Percentiles rank a stretch among this genome's conserved stretches.
These are phyloP conservation scores for Mortierella hygrophila DNA, from an alignment of 192 early-diverging fungal genomes.

Conservation along the genomic window DNA sequence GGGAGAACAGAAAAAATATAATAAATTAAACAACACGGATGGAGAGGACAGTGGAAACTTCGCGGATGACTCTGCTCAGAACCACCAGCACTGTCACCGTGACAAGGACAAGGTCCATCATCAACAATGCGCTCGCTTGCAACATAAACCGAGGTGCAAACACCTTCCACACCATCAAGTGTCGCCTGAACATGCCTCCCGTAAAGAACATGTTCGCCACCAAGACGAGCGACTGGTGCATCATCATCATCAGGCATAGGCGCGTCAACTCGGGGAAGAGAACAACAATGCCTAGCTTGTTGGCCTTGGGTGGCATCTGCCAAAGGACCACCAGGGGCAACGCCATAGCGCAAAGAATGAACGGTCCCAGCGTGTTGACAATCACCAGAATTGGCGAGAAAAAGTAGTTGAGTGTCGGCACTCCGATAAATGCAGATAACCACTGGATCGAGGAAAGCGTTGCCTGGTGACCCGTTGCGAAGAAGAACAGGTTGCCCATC, in stretches of 20 bases:
- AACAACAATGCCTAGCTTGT: conserved; percentile 54
- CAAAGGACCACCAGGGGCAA: conserved; percentile 73
- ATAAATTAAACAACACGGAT: conserved; percentile 35
- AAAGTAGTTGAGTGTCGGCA: conserved; percentile 77
- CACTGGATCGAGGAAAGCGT: conserved; percentile 93
- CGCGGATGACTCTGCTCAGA: conserved; percentile 33
- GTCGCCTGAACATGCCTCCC: conserved; percentile 77
- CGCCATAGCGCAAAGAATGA: conserved; percentile 61
- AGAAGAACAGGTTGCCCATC: conserved; percentile 77
- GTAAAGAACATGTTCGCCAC: conserved; percentile 68
- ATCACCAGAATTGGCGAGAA: conserved; percentile 77
- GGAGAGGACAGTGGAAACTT: conserved; percentile 19
- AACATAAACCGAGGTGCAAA: conserved; percentile 94
- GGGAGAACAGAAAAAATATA: background rate
- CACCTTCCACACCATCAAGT: conserved; percentile 98
- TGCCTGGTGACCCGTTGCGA: conserved; percentile 94
- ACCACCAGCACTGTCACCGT: conserved; percentile 29
- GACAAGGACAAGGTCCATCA: conserved; percentile 43
- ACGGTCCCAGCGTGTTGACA: conserved; percentile 83
- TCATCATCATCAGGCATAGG: conserved; percentile 61
- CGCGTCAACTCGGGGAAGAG: conserved; percentile 58
- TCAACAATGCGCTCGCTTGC: conserved; percentile 45
- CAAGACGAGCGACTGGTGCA: conserved; percentile 61
- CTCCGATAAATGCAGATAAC: conserved; percentile 89
- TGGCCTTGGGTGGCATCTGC: conserved; percentile 60